A percentile compares a stretch with the other conserved stretches of the same genome.
Conservation (phyloP, 225 moss, liverwort and hornwort genomes). For the Thuidium tamariscinum region DNA sequence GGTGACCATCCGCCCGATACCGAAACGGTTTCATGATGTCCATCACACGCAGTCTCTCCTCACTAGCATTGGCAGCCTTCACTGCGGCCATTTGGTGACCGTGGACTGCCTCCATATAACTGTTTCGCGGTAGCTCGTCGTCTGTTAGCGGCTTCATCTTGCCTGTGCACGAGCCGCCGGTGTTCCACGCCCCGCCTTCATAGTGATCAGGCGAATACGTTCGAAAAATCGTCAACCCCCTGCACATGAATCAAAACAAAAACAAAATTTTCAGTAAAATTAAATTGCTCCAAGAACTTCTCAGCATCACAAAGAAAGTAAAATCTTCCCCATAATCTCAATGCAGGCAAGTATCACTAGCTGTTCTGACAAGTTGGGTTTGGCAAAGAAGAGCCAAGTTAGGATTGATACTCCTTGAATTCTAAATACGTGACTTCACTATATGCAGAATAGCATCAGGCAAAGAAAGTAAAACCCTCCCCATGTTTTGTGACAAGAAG, state of each 20-base stretch:
- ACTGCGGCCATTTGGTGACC: conserved; percentile 48
- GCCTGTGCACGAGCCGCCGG: conserved; percentile 88
- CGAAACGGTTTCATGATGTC: conserved; percentile 50
- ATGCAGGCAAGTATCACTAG: neutral
- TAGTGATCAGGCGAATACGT: conserved; percentile 89
- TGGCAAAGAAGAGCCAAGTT: neutral
- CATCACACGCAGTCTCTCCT: conserved; percentile 35
- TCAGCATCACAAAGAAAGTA: neutral
- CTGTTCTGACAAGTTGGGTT: neutral
- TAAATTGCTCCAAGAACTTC: neutral
- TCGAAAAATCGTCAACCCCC: conserved; percentile 64
- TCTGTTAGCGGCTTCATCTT: conserved; percentile 36
- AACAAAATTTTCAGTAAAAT: neutral
- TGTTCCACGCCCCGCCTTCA: conserved; percentile 69
- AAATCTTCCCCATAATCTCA: neutral
- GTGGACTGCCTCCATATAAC: conserved; percentile 27
- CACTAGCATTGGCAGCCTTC: conserved; percentile 1
- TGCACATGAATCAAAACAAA: neutral
- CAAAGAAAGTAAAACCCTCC: too few species aligned
- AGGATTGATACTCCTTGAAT: neutral
- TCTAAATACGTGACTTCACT: neutral
- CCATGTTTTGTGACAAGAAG: neutral
- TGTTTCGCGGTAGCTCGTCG: conserved; percentile 2
- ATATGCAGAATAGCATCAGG: neutral
- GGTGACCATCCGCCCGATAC: conserved; percentile 70